These are phyloP conservation scores for Colletotrichum spaethianum DNA, from an alignment of 2,329 filamentous ascomycete genomes.

Conservation along the genomic window DNA sequence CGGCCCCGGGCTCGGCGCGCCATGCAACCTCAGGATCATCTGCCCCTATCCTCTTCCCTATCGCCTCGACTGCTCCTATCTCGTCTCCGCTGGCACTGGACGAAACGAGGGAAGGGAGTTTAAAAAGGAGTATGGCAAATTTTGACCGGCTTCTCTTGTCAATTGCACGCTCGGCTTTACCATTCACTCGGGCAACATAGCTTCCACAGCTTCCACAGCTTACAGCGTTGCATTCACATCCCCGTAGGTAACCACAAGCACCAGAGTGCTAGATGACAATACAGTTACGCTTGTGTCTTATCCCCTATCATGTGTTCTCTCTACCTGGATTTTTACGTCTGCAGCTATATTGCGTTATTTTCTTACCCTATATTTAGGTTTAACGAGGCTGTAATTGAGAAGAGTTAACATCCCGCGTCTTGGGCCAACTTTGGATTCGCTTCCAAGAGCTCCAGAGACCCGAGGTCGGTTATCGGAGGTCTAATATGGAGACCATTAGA, in stretches of 20 bases:
- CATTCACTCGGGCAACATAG: background rate
- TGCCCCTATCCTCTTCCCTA: background rate
- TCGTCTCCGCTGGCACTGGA: too few relatives aligned
- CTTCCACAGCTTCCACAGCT: background rate
- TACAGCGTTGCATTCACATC: background rate
- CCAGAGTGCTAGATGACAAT: background rate
- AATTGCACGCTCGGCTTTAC: background rate
- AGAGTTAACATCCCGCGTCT: background rate
- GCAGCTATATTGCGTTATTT: too few relatives aligned
- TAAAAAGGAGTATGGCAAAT: background rate
- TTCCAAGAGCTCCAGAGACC: background rate
- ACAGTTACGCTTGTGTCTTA: background rate
- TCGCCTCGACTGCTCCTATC: background rate
- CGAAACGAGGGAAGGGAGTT: background rate
- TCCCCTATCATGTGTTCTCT: too few relatives aligned
- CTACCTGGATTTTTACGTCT: too few relatives aligned
- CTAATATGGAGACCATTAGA: constrained; percentile 15
- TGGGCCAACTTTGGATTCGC: background rate
- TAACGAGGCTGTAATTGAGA: background rate
- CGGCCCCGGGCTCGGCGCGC: background rate
- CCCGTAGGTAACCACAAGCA: background rate
- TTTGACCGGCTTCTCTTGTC: background rate
- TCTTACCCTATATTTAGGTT: background rate
- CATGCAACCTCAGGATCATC: background rate
- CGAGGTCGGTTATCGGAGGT: constrained; percentile 34